Evolutionary conservation across 2,329 filamentous ascomycete species (phyloP), one percentile per base, ranked within the genome.

Genomic region (Aspergillus calidoustus): DNA sequence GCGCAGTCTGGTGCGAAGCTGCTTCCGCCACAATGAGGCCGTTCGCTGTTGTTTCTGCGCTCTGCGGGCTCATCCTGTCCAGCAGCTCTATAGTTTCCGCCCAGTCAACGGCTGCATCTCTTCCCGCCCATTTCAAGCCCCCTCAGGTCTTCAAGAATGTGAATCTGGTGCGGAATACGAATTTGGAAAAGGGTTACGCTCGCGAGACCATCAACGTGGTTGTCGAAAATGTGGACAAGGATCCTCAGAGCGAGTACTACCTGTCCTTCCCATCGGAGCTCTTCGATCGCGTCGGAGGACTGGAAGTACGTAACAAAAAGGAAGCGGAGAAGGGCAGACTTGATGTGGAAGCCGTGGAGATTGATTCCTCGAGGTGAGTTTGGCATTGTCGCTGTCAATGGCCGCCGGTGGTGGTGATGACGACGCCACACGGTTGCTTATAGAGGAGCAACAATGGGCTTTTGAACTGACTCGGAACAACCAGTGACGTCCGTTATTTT

Each of bases 301-400:
- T 99, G 61, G 93, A 98, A 80, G 95, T 93, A 57, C 92, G 90
- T 82, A 92, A 98, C 77, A 95, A 93, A 84, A 97, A 97, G 79
- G 86, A 93, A 66, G 78, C 86, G 41, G 84, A 83, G 57, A 84
- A 87, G 68, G 86, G 85, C 13, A 83, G 85, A 38, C 96, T 97
- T 76, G 78, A 80, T 53, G 88, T 89, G 47, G 88, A 91, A 68
- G 80, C 86, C 57, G 88, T 91, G 17, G 89, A 89, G 69, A 84
- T 86, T 67, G 84, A 90, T 65, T 66, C 69, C 62, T 62, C 70
- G 57, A 83, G 70, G 82, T 84, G 68, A 81, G 86, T 71, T 68
- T 74, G 17, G 75, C 80, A 74, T 87, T 77, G 91, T 83, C 61
- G 82, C 47, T 9, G 84, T 86, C 68, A 70, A 69, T 72, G 65